Conservation (phyloP, 768 basidiomycete genomes). For the Trametes villosa region DNA sequence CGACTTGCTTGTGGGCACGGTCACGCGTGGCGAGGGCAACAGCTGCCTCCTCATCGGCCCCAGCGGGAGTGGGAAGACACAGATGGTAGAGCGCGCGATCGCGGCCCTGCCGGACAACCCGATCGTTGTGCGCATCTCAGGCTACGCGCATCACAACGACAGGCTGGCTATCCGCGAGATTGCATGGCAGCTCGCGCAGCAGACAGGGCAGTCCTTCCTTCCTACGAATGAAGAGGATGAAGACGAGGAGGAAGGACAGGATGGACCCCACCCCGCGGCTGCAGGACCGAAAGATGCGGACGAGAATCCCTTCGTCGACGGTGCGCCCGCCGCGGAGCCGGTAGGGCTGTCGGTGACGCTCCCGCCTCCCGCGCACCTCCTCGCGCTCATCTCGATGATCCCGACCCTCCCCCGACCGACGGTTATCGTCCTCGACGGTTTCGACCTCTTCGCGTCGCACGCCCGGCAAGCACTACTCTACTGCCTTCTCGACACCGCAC, state of each 20-base stretch:
- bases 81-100: slow-evolving; percentile 67
- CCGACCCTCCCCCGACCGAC: slow-evolving; percentile 82
- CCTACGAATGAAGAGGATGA: slow-evolving; percentile 44
- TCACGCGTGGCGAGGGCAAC: slow-evolving; percentile 86
- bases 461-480: slow-evolving; percentile 93
- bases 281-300: slow-evolving; percentile 33
- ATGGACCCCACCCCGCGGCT: slow-evolving; percentile 17
- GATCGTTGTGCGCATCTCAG: slow-evolving; percentile 82
- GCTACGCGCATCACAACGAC: slow-evolving; percentile 85
- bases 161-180: slow-evolving; percentile 92
- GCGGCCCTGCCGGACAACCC: slow-evolving; percentile 50
- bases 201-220: slow-evolving; percentile 68
- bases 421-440: slow-evolving; percentile 85
- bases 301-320: slow-evolving; percentile 56
- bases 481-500: slow-evolving; percentile 92
- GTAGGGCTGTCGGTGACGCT: slow-evolving; percentile 40
- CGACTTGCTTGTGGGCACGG: slow-evolving; percentile 72
- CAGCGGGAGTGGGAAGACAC: slow-evolving; percentile 84
- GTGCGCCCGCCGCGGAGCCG: slow-evolving; percentile 6
- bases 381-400: slow-evolving; percentile 73
- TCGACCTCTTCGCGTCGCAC: slow-evolving; percentile 92
- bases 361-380: slow-evolving; percentile 71
- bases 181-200: slow-evolving; percentile 77
- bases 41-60: slow-evolving; percentile 90
- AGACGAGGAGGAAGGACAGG: slow-evolving; percentile 35